These are phyloP conservation scores for Xylariaceae sp. DNA, from an alignment of 2,329 filamentous ascomycete genomes.

Conservation along the genomic window DNA sequence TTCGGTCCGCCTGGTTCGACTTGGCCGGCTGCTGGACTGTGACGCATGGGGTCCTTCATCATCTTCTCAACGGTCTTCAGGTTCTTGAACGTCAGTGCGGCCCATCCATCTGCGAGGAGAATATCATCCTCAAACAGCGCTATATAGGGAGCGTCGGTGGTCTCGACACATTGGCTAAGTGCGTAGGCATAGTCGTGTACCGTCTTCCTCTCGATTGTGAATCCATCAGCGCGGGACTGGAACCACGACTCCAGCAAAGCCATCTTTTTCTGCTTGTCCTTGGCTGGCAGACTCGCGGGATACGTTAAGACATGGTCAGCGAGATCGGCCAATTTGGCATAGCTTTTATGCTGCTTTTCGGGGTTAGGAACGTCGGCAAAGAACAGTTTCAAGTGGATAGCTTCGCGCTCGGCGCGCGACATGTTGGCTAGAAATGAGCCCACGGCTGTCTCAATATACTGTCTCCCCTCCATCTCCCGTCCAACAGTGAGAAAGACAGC, in stretches of 20 bases:
- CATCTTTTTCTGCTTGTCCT: slow-evolving; percentile 21
- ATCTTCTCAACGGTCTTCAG: slow-evolving; percentile 25
- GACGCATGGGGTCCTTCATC: slow-evolving; percentile 29
- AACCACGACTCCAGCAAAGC: slow-evolving; percentile 22
- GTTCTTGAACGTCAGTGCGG: slow-evolving; percentile 26
- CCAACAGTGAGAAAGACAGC: slow-evolving; percentile 30
- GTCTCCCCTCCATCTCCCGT: slow-evolving; percentile 26
- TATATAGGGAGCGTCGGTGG: slow-evolving; percentile 30
- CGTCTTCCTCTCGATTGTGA: slow-evolving; percentile 28
- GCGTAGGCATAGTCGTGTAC: slow-evolving; percentile 32
- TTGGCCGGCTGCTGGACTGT: slow-evolving; percentile 20
- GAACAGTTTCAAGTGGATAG: slow-evolving; percentile 29
- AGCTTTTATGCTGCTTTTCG: slow-evolving; percentile 27
- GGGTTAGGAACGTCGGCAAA: slow-evolving; percentile 31
- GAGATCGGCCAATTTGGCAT: slow-evolving; percentile 22
- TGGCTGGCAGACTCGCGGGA: slow-evolving; percentile 18
- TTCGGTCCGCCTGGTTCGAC: slow-evolving; percentile 27
- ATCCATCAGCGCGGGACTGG: slow-evolving; percentile 21
- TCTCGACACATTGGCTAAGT: slow-evolving; percentile 25
- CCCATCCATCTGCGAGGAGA: slow-evolving; percentile 31
- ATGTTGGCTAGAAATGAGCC: slow-evolving; percentile 32
- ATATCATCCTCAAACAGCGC: slow-evolving; percentile 32
- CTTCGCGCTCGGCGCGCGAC: slow-evolving; percentile 26
- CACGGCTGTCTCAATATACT: slow-evolving; percentile 32
- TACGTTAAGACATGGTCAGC: slow-evolving; percentile 30